Percentiles rank a stretch among this genome's conserved stretches.
These are phyloP conservation scores for Annulohypoxylon truncatum DNA, from an alignment of 2,329 filamentous ascomycete species.

Conservation along the genomic window DNA sequence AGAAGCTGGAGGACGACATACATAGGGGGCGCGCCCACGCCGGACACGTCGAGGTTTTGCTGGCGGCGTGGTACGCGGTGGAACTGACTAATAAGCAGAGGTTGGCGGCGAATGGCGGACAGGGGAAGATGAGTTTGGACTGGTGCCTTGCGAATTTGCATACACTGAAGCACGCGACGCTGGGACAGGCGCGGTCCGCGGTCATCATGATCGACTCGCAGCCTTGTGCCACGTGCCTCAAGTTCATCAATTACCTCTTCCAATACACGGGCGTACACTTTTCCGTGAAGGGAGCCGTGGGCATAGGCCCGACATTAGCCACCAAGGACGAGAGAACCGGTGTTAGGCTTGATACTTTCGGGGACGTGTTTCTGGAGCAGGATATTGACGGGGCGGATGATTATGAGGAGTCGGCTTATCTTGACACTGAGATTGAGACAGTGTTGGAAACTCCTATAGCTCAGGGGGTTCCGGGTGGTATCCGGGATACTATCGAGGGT, in stretches of 20 bases:
- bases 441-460: not conserved
- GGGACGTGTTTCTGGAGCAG: constrained; percentile 32
- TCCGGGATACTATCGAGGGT: not conserved
- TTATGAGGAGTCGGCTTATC: not conserved
- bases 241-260: constrained; percentile 37
- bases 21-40: constrained; percentile 43
- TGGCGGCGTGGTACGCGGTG: constrained; percentile 36
- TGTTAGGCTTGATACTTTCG: constrained; percentile 34
- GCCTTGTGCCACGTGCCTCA: constrained; percentile 38
- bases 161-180: constrained; percentile 4
- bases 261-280: constrained; percentile 40
- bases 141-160: constrained; percentile 27
- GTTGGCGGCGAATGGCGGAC: not conserved
- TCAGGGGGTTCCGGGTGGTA: not conserved
- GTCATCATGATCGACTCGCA: constrained; percentile 43
- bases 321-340: constrained; percentile 23
- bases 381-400: constrained; percentile 27
- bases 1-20: constrained; percentile 6
- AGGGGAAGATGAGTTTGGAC: constrained; percentile 8
- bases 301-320: constrained; percentile 39
- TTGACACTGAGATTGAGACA: not conserved
- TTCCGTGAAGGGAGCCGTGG: constrained; percentile 20
- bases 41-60: constrained; percentile 44
- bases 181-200: constrained; percentile 22
- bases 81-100: not conserved